Conservation (phyloP, 257 asterid genomes). For the Scutellaria galericulata region DNA sequence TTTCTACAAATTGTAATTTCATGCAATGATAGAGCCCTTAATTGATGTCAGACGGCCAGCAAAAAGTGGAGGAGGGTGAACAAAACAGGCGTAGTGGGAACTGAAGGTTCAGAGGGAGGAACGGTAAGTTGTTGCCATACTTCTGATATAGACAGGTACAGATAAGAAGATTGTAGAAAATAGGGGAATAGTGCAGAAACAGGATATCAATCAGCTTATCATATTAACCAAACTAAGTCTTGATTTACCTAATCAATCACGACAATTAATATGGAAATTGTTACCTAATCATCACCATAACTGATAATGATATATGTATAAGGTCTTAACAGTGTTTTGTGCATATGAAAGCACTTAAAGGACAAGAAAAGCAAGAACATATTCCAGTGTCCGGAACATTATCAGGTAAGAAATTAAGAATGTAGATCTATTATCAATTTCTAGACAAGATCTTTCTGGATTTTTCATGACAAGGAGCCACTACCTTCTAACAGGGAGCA, state of each 20-base stretch:
- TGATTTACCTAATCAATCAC: constrained; percentile 7
- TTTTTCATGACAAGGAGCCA: constrained; percentile 2
- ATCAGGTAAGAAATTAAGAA: too few relatives aligned
- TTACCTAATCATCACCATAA: constrained; percentile 9
- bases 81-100: neutral
- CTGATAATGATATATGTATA: neutral
- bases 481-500: constrained; percentile 18
- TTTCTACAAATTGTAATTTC: constrained; percentile 9
- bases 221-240: neutral
- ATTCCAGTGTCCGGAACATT: neutral
- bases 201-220: constrained; percentile 12
- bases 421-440: neutral
- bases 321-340: neutral
- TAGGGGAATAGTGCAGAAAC: neutral
- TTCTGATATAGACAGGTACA: neutral
- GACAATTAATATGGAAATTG: neutral
- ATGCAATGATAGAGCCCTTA: constrained; percentile 7
- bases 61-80: neutral
- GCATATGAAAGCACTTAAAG: constrained; percentile 2
- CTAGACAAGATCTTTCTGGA: neutral
- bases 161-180: neutral
- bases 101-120: constrained; percentile 7
- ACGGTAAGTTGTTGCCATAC: neutral
- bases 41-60: neutral
- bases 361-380: neutral